phyloP scores from a whole-genome alignment of 148 eudicot species.

The Pouteria glomerata region DNA sequence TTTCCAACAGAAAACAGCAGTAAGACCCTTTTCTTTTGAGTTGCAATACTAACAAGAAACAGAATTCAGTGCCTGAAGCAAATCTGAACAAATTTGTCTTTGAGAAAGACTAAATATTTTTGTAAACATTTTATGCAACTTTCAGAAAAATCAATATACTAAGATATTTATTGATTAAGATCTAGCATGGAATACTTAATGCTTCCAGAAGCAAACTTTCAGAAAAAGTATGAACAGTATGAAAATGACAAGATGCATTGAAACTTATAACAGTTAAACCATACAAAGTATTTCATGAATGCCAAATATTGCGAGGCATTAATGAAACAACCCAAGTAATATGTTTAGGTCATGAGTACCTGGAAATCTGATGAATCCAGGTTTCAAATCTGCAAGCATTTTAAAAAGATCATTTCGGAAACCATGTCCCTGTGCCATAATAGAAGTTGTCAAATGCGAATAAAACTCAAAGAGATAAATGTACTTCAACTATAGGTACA shows the following conservation, averaged over 20 bases:
- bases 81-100: neutral
- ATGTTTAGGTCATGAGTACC: conserved; percentile 29
- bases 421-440: conserved; percentile 71
- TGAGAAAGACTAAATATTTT: neutral
- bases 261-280: neutral
- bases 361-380: conserved; percentile 89
- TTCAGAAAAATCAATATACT: neutral
- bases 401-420: conserved; percentile 73
- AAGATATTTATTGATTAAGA: neutral
- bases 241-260: neutral
- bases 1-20: neutral
- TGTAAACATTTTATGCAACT: neutral
- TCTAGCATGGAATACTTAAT: neutral
- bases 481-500: neutral
- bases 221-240: neutral
- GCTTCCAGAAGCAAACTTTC: neutral
- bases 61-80: neutral
- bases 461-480: neutral
- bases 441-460: neutral
- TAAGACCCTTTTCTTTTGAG: neutral
- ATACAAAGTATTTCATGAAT: neutral
- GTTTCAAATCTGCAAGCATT: conserved; percentile 73
- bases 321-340: neutral
- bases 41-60: neutral
- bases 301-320: neutral